Conservation (phyloP, 2,329 filamentous ascomycete genomes). For the Venturia effusa region DNA sequence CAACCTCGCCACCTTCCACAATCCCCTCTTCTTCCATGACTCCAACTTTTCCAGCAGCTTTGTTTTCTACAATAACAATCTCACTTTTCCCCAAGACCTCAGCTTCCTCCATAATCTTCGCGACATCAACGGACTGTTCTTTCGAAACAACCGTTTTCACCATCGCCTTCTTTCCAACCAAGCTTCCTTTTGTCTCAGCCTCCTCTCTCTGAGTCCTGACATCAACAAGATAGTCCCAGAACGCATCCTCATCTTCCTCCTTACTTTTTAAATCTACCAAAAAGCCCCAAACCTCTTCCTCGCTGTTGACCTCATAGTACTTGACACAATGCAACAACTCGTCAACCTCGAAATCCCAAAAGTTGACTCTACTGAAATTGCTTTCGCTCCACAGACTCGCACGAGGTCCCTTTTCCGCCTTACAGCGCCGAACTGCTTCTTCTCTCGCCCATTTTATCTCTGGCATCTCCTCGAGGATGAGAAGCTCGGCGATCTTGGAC, state of each 20-base stretch:
- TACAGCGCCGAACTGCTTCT: not conserved
- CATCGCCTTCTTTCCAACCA: not conserved
- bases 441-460: not conserved
- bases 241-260: not conserved
- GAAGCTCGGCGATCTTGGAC: not conserved
- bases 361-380: not conserved
- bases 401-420: not conserved
- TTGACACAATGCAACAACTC: conserved; percentile 4
- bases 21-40: not conserved
- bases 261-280: not conserved
- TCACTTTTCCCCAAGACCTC: no score
- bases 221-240: not conserved
- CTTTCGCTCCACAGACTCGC: not conserved
- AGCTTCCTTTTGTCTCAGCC: not conserved
- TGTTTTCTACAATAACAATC: not conserved
- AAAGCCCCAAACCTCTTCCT: not conserved
- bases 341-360: not conserved
- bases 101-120: not conserved
- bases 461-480: not conserved
- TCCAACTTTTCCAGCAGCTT: not conserved
- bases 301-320: not conserved
- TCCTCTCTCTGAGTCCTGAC: not conserved
- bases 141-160: not conserved
- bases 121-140: not conserved
- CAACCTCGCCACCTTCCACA: not conserved